These are phyloP conservation scores for Coemansia reversa DNA, from an alignment of 192 early-diverging fungal species.

Conservation along the genomic window DNA sequence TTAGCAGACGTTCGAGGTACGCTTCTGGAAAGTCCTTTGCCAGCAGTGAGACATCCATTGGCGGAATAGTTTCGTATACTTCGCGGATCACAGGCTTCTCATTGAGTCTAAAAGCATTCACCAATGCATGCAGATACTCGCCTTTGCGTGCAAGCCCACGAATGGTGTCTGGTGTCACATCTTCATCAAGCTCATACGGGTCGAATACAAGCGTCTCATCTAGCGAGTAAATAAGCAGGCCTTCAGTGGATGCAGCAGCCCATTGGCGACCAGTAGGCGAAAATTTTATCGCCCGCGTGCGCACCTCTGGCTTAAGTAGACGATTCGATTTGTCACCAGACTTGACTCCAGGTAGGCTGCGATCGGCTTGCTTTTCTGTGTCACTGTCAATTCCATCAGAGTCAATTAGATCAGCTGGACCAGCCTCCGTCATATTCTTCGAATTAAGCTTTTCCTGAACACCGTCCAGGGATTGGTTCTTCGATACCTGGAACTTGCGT, in stretches of 20 bases:
- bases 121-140: conserved; percentile 84
- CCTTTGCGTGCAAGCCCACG: conserved; percentile 67
- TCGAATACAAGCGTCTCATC: conserved; percentile 94
- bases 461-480: conserved; percentile 92
- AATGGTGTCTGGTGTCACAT: conserved; percentile 90
- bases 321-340: conserved; percentile 82
- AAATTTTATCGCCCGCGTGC: conserved; percentile 85
- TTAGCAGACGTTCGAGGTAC: conserved; percentile 82
- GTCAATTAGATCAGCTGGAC: conserved; percentile 76
- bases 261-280: conserved; percentile 92
- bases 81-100: conserved; percentile 73
- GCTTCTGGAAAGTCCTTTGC: conserved; percentile 80
- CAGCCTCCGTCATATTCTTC: conserved; percentile 93
- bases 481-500: conserved; percentile 87
- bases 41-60: conserved; percentile 70
- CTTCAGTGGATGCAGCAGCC: conserved; percentile 95
- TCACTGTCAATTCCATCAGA: conserved; percentile 81
- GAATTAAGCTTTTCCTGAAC: conserved; percentile 87
- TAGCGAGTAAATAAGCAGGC: conserved; percentile 91
- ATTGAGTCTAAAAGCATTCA: conserved; percentile 93
- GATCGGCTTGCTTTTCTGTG: conserved; percentile 73
- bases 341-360: conserved; percentile 83
- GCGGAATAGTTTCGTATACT: conserved; percentile 80
- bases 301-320: conserved; percentile 72
- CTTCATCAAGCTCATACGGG: conserved; percentile 96